phyloP scores from a whole-genome alignment of 768 basidiomycete genomes.

The Lactarius deliciosus region DNA sequence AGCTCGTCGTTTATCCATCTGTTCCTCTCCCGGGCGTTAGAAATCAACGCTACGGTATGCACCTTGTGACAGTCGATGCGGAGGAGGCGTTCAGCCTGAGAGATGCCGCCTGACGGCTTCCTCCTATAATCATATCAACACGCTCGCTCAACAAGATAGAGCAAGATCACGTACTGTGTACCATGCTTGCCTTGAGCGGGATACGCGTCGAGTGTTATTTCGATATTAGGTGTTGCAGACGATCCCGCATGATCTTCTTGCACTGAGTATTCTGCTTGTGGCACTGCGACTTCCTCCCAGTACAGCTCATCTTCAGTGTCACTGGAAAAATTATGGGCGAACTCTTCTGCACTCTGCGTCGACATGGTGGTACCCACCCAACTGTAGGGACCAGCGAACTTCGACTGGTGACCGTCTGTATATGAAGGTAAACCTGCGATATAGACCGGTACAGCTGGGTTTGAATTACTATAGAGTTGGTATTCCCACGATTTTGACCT shows the following conservation, averaged over 20 bases:
- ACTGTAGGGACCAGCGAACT: not conserved
- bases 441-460: too few species aligned
- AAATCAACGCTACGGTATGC: constrained; percentile 80
- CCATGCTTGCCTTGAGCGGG: constrained; percentile 41
- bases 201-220: constrained; percentile 65
- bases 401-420: too few species aligned
- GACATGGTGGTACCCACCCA: constrained; percentile 21
- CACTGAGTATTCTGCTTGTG: constrained; percentile 3
- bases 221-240: constrained; percentile 48
- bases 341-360: not conserved
- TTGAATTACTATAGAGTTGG: too few species aligned
- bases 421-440: too few species aligned
- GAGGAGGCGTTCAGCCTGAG: constrained; percentile 66
- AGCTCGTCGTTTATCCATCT: constrained; percentile 79
- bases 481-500: too few species aligned
- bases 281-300: constrained; percentile 30
- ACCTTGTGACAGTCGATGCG: constrained; percentile 86
- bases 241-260: constrained; percentile 30
- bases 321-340: not conserved
- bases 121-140: constrained; percentile 34
- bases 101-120: constrained; percentile 41
- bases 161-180: constrained; percentile 46
- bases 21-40: constrained; percentile 74
- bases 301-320: constrained; percentile 28
- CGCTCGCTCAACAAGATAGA: not conserved